Percentiles rank a stretch among this genome's conserved stretches.
These are phyloP conservation scores for Pseudocercospora fijiensis DNA, from an alignment of 2,329 filamentous ascomycete species.

Conservation along the genomic window DNA sequence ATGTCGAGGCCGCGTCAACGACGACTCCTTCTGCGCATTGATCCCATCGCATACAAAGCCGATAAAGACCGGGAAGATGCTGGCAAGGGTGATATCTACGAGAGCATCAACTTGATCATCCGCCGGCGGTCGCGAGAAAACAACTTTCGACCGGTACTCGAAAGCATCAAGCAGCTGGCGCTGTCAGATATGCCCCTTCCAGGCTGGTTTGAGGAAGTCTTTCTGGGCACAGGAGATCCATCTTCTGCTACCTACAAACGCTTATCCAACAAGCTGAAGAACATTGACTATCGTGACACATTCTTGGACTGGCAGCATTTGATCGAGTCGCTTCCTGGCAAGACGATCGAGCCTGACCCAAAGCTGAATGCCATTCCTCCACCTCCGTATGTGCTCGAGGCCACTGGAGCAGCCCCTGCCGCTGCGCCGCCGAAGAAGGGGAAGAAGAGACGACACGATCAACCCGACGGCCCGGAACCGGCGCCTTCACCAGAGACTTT, in stretches of 20 bases:
- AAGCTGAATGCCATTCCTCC: conserved; percentile 71
- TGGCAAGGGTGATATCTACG: conserved; percentile 77
- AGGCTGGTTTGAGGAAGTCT: conserved; percentile 92
- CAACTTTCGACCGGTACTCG: conserved; percentile 91
- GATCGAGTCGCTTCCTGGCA: conserved; percentile 83
- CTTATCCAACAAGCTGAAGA: conserved; percentile 72
- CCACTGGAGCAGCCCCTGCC: conserved; percentile 45
- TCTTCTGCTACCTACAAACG: conserved; percentile 82
- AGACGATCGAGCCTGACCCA: conserved; percentile 75
- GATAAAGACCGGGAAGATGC: conserved; percentile 67
- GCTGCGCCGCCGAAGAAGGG: conserved; percentile 56
- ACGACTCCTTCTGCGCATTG: conserved; percentile 76
- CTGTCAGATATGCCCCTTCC: conserved; percentile 83
- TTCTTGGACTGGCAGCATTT: conserved; percentile 96
- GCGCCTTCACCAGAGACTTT: conserved; percentile 63
- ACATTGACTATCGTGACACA: conserved; percentile 87
- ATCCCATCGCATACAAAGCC: conserved; percentile 71
- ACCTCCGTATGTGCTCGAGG: conserved; percentile 82
- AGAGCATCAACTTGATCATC: conserved; percentile 79
- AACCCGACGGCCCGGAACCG: conserved; percentile 64
- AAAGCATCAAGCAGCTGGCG: conserved; percentile 84
- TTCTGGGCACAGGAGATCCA: conserved; percentile 94
- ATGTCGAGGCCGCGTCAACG: conserved; percentile 61
- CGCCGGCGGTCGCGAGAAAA: conserved; percentile 85
- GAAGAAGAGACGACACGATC: conserved; percentile 83